Base-by-base conservation (phyloP, 345 rosid genomes). In the Pelargonium nanum region DNA sequence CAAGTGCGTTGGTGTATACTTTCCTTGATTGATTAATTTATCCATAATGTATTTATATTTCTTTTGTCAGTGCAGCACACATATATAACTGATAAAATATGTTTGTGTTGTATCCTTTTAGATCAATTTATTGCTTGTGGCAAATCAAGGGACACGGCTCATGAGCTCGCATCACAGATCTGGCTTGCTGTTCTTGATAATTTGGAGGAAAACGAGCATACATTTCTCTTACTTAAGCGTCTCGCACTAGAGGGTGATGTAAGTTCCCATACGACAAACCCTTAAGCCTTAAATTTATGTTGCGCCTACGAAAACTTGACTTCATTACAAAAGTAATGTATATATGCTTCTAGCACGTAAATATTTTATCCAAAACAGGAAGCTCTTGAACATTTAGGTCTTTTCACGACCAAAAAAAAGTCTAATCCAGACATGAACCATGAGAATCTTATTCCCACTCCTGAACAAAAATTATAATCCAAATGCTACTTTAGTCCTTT, bases 101-200 rank as follows among this genome's bases (percentile, higher is more conserved):
- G 64, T 24, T 34, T 26, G 24, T 22, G 19, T 66, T 2, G 57
- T 25, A 55, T 64, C 28, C 20, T 19, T 59, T 58, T 82, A 91
- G 98, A 88, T 80, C 96, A 91, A 66, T 80, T 91, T 72, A 76
- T 91, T 67, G 81, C 90, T 60, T 76, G 87, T 62, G 96, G 91
- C 17, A 83, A 84, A 71, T 77, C 91, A 12, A 80, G 81, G 77
- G 90, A 88, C 25, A 54, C 56, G 7, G 88, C 96, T 30, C 75
- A 84, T 60, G 89, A 91, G 74, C 89, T 88, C 51, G 83, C 79
- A 7, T 88, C 90, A n/a, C 80, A 71, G 65, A 79, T 91, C 40
- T 91, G 98, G 98, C 48, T 88, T 60, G 83, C 96, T 53, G 91
- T 83, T 72, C 73, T 86, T n/a, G 84, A 88, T 80, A 81, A 81